phyloP scores from a whole-genome alignment of 1,284 basidiomycete species.

The Ceratobasidium sp. region DNA sequence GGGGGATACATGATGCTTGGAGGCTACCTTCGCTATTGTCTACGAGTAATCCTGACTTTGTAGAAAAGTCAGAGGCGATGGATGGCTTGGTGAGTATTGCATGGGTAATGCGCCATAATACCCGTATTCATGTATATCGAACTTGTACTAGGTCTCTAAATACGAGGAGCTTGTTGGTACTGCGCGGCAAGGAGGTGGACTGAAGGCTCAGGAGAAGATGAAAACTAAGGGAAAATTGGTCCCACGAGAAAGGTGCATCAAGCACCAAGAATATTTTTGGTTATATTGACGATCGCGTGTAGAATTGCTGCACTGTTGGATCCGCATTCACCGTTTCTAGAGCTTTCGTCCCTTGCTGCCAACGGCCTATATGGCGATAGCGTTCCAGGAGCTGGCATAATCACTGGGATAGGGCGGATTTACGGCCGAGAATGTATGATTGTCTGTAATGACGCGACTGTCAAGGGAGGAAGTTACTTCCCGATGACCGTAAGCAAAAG shows the following conservation, averaged over 20 bases:
- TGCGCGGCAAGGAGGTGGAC: conserved; percentile 60
- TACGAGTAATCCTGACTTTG: conserved; percentile 76
- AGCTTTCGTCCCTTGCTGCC: conserved; percentile 87
- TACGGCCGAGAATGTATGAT: conserved; percentile 88
- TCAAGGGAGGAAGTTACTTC: conserved; percentile 94
- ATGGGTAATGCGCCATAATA: conserved; percentile 57
- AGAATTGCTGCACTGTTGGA: conserved; percentile 81
- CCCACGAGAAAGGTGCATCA: conserved; percentile 82
- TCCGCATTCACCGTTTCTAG: conserved; percentile 89
- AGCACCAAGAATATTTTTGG: conserved; percentile 47
- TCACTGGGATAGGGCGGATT: conserved; percentile 88
- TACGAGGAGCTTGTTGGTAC: conserved; percentile 45
- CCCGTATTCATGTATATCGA: neutral
- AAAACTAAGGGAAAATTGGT: conserved; percentile 84
- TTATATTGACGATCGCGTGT: neutral
- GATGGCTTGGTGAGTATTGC: conserved; percentile 71
- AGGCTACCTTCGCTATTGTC: conserved; percentile 79
- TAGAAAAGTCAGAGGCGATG: conserved; percentile 74
- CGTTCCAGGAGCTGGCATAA: conserved; percentile 90
- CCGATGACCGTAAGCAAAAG: conserved; percentile 78
- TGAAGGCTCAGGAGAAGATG: conserved; percentile 83
- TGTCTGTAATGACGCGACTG: conserved; percentile 93
- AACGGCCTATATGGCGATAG: conserved; percentile 87
- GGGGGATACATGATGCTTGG: conserved; percentile 70
- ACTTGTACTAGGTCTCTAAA: conserved; percentile 47